A percentile compares a stretch with the other conserved stretches of the same genome.
Evolutionary conservation across 495 filamentous ascomycete species (phyloP).

Genomic region (Tetracladium setigerum): DNA sequence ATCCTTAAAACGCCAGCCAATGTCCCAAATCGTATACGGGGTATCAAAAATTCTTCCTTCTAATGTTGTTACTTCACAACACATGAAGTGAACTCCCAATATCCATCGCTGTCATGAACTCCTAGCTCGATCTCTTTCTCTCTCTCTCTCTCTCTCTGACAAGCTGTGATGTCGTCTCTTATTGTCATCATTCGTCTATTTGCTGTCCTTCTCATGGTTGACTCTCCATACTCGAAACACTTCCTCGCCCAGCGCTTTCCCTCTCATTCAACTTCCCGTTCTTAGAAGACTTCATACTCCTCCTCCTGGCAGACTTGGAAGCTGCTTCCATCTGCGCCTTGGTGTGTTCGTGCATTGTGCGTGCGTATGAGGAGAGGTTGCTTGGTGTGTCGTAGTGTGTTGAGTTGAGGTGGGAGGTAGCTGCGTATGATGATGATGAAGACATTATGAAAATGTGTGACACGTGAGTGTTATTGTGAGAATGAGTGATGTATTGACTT

Average conservation of each 20-base stretch:
- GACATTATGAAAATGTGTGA: background rate
- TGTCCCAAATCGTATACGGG: too few relatives aligned
- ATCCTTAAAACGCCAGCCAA: too few relatives aligned
- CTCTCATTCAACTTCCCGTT: conserved; percentile 1
- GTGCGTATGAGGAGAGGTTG: conserved; percentile 10
- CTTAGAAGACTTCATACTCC: background rate
- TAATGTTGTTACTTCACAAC: too few relatives aligned
- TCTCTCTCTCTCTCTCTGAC: too few relatives aligned
- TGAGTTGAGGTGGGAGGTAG: background rate
- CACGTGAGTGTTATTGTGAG: background rate
- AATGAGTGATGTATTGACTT: background rate
- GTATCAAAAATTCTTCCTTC: too few relatives aligned
- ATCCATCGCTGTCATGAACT: too few relatives aligned
- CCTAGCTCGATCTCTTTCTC: too few relatives aligned
- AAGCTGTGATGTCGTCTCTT: too few relatives aligned
- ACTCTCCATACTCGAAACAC: conserved; percentile 10
- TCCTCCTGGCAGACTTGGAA: conserved; percentile 5
- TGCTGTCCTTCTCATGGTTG: too few relatives aligned
- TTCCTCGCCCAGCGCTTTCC: background rate
- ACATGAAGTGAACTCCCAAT: too few relatives aligned
- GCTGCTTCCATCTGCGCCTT: conserved; percentile 22
- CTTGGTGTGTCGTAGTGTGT: background rate
- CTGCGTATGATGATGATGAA: background rate
- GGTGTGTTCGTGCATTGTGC: conserved; percentile 20
- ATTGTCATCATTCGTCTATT: background rate